Conservation (phyloP, 345 rosid species). For the Raphanus raphanistrum region DNA sequence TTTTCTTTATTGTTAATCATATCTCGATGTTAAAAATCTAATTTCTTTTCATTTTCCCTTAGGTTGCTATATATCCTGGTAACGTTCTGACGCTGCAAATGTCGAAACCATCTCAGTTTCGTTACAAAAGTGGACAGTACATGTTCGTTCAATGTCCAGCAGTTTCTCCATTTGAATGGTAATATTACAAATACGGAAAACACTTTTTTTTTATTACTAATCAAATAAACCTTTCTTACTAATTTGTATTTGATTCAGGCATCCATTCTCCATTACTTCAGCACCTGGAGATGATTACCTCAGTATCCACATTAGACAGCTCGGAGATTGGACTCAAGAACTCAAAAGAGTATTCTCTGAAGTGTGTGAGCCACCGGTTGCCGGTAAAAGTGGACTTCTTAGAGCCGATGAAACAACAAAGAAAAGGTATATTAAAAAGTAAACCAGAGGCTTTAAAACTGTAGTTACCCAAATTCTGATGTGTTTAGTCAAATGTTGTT, state of each 20-base stretch:
- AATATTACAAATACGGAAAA: neutral
- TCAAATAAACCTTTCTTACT: neutral
- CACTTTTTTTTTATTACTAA: constrained; percentile 3
- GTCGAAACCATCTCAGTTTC: constrained; percentile 92
- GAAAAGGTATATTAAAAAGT: constrained; percentile 49
- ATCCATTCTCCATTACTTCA: constrained; percentile 97
- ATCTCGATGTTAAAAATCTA: neutral
- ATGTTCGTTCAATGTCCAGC: constrained; percentile 99
- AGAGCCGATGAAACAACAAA: constrained; percentile 95
- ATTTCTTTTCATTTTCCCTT: neutral
- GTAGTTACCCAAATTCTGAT: neutral
- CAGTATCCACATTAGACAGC: constrained; percentile 90
- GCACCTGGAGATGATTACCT: constrained; percentile 94
- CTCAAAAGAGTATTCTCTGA: constrained; percentile 78
- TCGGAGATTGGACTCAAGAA: constrained; percentile 99
- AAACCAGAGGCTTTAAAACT: neutral
- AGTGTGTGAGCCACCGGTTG: constrained; percentile 81
- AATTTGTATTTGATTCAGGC: constrained; percentile 54
- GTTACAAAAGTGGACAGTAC: constrained; percentile 95
- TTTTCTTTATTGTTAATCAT: neutral
- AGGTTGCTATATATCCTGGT: constrained; percentile 99
- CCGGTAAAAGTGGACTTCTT: constrained; percentile 94
- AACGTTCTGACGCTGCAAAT: constrained; percentile 89
- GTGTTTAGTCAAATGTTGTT: constrained; percentile 14
- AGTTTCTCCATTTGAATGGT: constrained; percentile 99